Base-by-base conservation (phyloP, 139 green algal genomes). In the Prasinococcaceae sp. region DNA sequence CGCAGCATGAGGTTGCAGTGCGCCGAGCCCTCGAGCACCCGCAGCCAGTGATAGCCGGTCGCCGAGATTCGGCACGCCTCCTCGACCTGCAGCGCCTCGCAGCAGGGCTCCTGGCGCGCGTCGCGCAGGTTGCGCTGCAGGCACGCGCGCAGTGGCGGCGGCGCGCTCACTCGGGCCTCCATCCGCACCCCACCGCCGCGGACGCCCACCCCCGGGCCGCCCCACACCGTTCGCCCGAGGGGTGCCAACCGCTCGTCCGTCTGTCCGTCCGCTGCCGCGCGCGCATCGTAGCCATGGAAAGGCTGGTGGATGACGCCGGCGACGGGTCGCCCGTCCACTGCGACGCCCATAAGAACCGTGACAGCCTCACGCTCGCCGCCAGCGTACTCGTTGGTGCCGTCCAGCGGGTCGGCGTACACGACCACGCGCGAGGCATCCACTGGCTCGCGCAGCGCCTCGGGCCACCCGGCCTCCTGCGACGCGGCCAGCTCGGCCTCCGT, bases 301-400 rank as follows among this genome's bases (percentile, higher is more conserved):
- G 55, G 55, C 29, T 64, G 55, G 9, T 47, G 35, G 24, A 64
- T 64, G 12, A 64, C 46, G 17, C 55, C 55, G 4, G 55, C 55
- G 8, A 56, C 46, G 5, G 55, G 55, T 5, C 27, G 10, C 6
- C 55, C 55, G 38, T 56, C 45, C 16, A 56, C 45, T 16, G 55
- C 55, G 25, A 64, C 55, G 19, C 55, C 55, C 20, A 40, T 30
- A 6, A 64, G 37, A 2, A 22, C 24, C 5, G 55, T 64, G 2
- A 64, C 43, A 10, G 25, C 23, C 3, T 16, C 22, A 17, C 32
- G 33, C 22, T 55, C 33, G 24, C 55, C 55, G 19, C n/a, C 19
- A 6, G 55, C 55, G 47, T 44, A 64, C 22, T 64, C 55, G 32
- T 55, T 55, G 22, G 55, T 64, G 16, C 55, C 55, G 45, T 64